A percentile compares a stretch with the other conserved stretches of the same genome.
phyloP scores from a whole-genome alignment of 73 alveolate genomes.

The Paramecium biaurelia region DNA sequence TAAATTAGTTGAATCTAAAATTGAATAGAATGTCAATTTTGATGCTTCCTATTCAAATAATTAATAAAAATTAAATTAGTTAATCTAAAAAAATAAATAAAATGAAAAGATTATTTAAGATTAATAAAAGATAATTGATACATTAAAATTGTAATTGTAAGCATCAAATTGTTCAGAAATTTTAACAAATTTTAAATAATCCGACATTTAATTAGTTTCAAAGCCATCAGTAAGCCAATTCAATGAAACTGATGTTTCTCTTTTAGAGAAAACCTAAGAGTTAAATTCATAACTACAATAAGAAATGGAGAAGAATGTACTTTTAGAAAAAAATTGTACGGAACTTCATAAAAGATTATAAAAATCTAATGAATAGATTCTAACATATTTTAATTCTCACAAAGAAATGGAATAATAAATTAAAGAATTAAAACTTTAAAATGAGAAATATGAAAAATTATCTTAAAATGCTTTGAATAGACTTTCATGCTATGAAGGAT shows the following conservation, averaged over 20 bases:
- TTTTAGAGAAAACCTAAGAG: neutral
- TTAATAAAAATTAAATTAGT: constrained; percentile 2
- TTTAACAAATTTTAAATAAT: neutral
- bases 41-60: neutral
- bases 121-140: neutral
- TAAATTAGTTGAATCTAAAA: constrained; percentile 39
- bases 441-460: constrained; percentile 3
- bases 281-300: neutral
- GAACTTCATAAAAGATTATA: constrained; percentile 14
- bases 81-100: neutral
- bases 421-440: neutral
- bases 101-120: neutral
- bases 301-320: neutral
- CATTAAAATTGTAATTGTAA: neutral
- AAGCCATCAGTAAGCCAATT: neutral
- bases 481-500: neutral
- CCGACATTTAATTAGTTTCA: neutral
- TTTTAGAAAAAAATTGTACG: constrained; percentile 6
- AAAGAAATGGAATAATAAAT: neutral
- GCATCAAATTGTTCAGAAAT: neutral
- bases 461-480: constrained; percentile 21
- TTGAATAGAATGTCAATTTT: constrained; percentile 26
- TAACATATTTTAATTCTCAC: constrained; percentile 3
- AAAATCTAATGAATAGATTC: constrained; percentile 30
- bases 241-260: constrained; percentile 12